Evolutionary conservation across 1,139 yeast genomes (phyloP), one percentile per base, ranked within the genome.

Genomic region (Geotrichum phurueaensis): DNA sequence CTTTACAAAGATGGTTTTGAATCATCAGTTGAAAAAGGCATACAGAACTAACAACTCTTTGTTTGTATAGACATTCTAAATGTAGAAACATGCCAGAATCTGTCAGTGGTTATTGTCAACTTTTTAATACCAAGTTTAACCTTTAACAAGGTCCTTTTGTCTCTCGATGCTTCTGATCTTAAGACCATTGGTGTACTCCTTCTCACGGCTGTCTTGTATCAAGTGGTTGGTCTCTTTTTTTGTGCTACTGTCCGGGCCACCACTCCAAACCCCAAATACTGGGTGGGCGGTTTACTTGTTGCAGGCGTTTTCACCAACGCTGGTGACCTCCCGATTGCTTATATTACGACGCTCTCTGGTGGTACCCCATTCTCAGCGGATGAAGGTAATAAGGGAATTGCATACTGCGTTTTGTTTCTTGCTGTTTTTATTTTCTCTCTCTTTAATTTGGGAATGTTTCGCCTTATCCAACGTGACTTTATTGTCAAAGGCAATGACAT

Each of bases 301-400:
- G 91, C 89, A n/a, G 94, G 96, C 0, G 77, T 88, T 53, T 84
- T 89, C 62, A 73, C 71, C 60, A 76, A 76, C 59, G 65, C 88
- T 56, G 84, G 94, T 10, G 97, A 91, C 74, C 78, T 91, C 63
- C 97, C 97, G 0, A 88, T 91, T 68, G 97, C 97, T 0, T 90
- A 90, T 67, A 79, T 91, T 51, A 96, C 89, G 68, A 87, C 96
- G 1, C 76, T 91, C 71, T 85, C 88, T 45, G 78, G 81, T n/a
- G 85, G 91, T 0, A 78, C 83, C 0, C 78, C 82, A 1, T 86
- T 92, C 67, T 74, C 83, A 0, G 63, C 76, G 0, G 81, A 72
- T 1, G 84, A 89, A 65, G 89, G 90, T 39, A 81, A 83, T 62
- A 81, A 82, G 67, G 98, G 98, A 15, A 89, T 88, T 39, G 96